Conservation (phyloP, 2,329 filamentous ascomycete genomes). For the Uncinocarpus reesii region DNA sequence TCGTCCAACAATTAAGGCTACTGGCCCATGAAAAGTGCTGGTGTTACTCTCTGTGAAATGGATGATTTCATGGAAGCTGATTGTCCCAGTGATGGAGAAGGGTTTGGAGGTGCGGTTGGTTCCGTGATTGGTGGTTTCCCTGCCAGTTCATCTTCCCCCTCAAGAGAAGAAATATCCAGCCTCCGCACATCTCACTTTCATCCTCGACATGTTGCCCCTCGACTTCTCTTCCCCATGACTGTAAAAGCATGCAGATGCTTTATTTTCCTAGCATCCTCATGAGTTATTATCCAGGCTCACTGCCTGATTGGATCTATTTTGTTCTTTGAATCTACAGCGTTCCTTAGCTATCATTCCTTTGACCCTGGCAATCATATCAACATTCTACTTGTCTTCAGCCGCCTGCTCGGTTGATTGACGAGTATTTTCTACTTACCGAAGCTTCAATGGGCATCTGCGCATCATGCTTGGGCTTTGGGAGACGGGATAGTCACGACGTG, state of each 20-base stretch:
- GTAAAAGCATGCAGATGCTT: conserved; percentile 4
- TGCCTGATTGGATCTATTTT: conserved; percentile 9
- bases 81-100: neutral
- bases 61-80: conserved; percentile 10
- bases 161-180: neutral
- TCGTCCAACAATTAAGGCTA: too few relatives aligned
- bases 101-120: neutral
- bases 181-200: neutral
- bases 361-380: neutral
- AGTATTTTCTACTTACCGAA: neutral
- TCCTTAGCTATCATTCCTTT: neutral
- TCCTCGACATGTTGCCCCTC: neutral
- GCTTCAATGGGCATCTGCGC: conserved; percentile 37
- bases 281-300: conserved; percentile 12
- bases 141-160: conserved; percentile 11
- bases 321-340: neutral
- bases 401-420: neutral
- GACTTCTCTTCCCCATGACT: conserved; percentile 1
- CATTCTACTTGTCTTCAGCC: neutral
- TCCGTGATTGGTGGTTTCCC: neutral
- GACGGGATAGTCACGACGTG: conserved; percentile 33
- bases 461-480: conserved; percentile 33
- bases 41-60: neutral
- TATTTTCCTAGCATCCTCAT: conserved; percentile 10
- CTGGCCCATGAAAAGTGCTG: too few relatives aligned